These are phyloP conservation scores for Amanita rimosa DNA, from an alignment of 768 basidiomycete genomes.

Conservation along the genomic window DNA sequence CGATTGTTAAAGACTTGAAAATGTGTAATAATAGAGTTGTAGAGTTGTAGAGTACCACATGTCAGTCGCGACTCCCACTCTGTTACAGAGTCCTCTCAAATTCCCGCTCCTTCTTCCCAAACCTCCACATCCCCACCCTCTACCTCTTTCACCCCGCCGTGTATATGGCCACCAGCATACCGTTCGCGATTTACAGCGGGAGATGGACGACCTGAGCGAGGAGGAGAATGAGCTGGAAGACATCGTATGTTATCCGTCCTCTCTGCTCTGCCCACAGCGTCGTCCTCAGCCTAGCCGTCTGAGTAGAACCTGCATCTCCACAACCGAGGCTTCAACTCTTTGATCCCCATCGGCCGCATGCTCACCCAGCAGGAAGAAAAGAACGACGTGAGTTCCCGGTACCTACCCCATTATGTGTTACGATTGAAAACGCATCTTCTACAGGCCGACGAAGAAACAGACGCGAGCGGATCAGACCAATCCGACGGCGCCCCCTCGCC, in stretches of 20 bases:
- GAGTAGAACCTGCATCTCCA: conserved; percentile 46
- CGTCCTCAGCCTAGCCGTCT: no score
- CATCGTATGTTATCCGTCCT: conserved; percentile 35
- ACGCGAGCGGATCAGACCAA: conserved; percentile 32
- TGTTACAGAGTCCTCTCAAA: conserved; percentile 50
- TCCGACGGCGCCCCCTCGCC: conserved; percentile 29
- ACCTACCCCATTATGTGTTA: no score
- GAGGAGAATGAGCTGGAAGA: conserved; percentile 79
- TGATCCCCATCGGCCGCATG: conserved; percentile 64
- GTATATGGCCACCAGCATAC: conserved; percentile 48
- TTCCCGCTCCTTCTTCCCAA: conserved; percentile 61
- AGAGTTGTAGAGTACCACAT: conserved; percentile 11
- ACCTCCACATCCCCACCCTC: conserved; percentile 53
- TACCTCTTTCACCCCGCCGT: conserved; percentile 41
- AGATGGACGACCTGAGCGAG: conserved; percentile 78
- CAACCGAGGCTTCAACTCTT: conserved; percentile 54
- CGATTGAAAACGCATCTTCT: no score
- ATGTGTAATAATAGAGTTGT: not conserved
- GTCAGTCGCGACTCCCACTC: conserved; percentile 54
- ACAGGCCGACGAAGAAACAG: conserved; percentile 34
- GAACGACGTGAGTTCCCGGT: conserved; percentile 46
- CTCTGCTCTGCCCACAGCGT: not conserved
- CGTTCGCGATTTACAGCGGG: conserved; percentile 56
- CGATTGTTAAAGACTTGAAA: conserved; percentile 16
- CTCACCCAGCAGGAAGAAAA: conserved; percentile 76